Base-by-base conservation (phyloP, 2,329 filamentous ascomycete species). In the Zalaria sp. region DNA sequence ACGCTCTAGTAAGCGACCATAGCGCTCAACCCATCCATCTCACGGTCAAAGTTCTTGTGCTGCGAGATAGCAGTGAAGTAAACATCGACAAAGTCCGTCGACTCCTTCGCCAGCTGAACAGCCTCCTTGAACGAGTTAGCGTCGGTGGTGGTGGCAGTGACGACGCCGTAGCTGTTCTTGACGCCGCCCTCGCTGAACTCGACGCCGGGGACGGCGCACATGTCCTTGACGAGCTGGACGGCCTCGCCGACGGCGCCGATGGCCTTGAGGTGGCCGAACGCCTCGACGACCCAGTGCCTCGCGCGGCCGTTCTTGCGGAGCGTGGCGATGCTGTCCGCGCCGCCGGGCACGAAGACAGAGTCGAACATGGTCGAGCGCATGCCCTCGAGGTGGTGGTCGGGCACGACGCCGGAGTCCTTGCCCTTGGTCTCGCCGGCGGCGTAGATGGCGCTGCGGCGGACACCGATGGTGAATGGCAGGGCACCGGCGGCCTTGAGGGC, bases 281-380 rank as follows among this genome's bases (percentile, higher is more conserved):
- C 80, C 58, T 91, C 85, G 2, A 81, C 73, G 3, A 89, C 64
- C 75, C 81, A 91, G 64, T 89, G 80, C 2, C 82, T 55, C 0
- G 81, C 81, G 11, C 83, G 78, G 0, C 84, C 83, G 46, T 72
- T 84, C 64, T 78, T 75, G 43, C 70, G 63, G 0, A 91, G 71
- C 0, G 75, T 76, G 40, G 72, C 64, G 36, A 83, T 62, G 1
- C 76, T 75, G 43, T 78, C 67, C 0, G 70, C 65, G 1, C 85
- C 84, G 1, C 83, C 83, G 1, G 83, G 83, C 3, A 93, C 64
- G 53, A 86, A 87, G 27, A 88, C 55, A 0, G 82, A 79, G 55
- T 91, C 85, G 48, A 89, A 89, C 69, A 91, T 77, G 31, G 81
- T 85, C 27, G 79, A 84, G 10, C 84, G 75, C 72, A 82, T 78